These are phyloP conservation scores for Sporothrix sp. DNA, from an alignment of 2,329 filamentous ascomycete species.

Conservation along the genomic window DNA sequence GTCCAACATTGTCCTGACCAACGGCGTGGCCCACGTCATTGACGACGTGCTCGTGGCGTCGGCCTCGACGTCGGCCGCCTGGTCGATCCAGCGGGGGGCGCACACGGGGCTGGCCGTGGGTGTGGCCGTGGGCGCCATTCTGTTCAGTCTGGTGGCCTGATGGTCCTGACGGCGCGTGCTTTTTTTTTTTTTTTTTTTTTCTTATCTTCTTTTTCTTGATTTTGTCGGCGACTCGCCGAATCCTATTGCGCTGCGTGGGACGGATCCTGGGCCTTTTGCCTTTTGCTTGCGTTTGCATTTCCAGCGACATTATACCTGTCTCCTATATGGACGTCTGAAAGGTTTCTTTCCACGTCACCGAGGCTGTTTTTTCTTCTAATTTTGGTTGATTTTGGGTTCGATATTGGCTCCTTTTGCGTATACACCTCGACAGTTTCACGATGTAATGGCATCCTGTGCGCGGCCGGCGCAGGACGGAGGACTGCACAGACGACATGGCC, in stretches of 20 bases:
- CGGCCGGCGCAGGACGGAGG: no score
- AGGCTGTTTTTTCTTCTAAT: background rate
- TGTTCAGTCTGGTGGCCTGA: background rate
- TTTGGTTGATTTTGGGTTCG: no score
- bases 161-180: background rate
- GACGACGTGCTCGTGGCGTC: conserved; percentile 13
- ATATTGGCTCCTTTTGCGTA: no score
- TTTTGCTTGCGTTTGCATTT: background rate
- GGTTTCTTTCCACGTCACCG: background rate
- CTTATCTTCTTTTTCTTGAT: background rate
- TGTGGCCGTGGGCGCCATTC: background rate
- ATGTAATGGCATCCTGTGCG: no score
- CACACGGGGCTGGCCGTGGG: conserved; percentile 4
- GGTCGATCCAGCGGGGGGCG: background rate
- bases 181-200: background rate
- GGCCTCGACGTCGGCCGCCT: conserved; percentile 5
- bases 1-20: conserved; percentile 14
- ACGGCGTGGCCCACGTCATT: conserved; percentile 13
- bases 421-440: no score
- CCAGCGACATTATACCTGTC: background rate
- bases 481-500: no score
- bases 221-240: no score
- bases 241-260: no score
- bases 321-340: background rate
- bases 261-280: no score